Evolutionary conservation across 352 stramenopile genomes (phyloP).

Genomic region (Globisporangium alternatum): DNA sequence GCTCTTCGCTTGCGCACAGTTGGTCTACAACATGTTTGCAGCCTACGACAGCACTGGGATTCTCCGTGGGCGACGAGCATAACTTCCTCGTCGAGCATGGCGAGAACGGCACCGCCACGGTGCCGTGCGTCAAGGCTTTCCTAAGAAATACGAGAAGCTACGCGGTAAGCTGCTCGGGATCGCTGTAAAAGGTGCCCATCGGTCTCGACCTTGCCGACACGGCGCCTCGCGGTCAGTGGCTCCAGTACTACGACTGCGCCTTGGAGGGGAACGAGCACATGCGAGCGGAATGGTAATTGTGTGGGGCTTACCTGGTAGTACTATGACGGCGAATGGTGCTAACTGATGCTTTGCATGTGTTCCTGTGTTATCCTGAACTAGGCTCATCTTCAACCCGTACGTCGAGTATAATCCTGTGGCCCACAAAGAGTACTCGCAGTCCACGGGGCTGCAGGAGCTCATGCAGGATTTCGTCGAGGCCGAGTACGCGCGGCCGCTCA

Average conservation of each 20-base stretch:
- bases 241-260: slow-evolving; percentile 73
- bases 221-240: slow-evolving; percentile 50
- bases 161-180: slow-evolving; percentile 32
- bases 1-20: slow-evolving; percentile 54
- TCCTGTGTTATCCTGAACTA: neutral
- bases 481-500: slow-evolving; percentile 52
- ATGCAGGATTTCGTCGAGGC: slow-evolving; percentile 51
- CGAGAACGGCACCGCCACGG: slow-evolving; percentile 30
- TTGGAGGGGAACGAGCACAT: slow-evolving; percentile 42
- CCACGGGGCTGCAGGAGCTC: slow-evolving; percentile 53
- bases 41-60: slow-evolving; percentile 71
- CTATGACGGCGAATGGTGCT: neutral
- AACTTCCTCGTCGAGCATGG: slow-evolving; percentile 42
- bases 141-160: slow-evolving; percentile 58
- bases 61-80: slow-evolving; percentile 67
- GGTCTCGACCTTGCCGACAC: slow-evolving; percentile 73
- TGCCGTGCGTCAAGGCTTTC: slow-evolving; percentile 69
- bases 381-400: slow-evolving; percentile 49
- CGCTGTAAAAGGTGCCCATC: slow-evolving; percentile 59
- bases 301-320: too few species aligned
- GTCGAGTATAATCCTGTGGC: slow-evolving; percentile 49
- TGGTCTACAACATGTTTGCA: slow-evolving; percentile 68
- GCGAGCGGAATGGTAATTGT: slow-evolving; percentile 36
- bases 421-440: slow-evolving; percentile 40
- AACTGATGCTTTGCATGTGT: neutral